Evolutionary conservation across 2,329 filamentous ascomycete genomes (phyloP).

Genomic region (Fusarium odoratissimum): DNA sequence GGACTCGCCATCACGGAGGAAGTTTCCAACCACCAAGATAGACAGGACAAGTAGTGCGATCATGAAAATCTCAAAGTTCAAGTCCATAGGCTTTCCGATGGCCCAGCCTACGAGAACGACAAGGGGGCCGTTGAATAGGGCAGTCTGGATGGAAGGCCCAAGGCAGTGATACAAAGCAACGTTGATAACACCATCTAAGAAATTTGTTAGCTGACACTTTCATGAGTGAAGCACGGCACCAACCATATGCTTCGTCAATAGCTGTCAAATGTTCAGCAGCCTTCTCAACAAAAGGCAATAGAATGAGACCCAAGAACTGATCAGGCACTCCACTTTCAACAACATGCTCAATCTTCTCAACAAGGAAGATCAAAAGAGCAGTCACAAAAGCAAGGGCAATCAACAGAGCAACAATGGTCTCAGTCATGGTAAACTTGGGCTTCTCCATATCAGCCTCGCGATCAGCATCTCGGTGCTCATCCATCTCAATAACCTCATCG

Average conservation of each 20-base stretch:
- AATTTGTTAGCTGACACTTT: no score
- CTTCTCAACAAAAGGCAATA: slow-evolving; percentile 77
- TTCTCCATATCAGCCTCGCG: slow-evolving; percentile 66
- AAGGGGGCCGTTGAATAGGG: slow-evolving; percentile 78
- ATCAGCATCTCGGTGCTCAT: slow-evolving; percentile 67
- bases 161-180: slow-evolving; percentile 78
- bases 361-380: slow-evolving; percentile 74
- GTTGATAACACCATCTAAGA: slow-evolving; percentile 70
- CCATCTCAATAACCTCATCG: slow-evolving; percentile 63
- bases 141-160: slow-evolving; percentile 79
- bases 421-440: slow-evolving; percentile 73
- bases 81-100: slow-evolving; percentile 70
- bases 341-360: slow-evolving; percentile 70
- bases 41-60: slow-evolving; percentile 78
- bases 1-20: slow-evolving; percentile 78
- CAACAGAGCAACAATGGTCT: slow-evolving; percentile 69
- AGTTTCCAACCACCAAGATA: slow-evolving; percentile 80
- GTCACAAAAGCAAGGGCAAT: slow-evolving; percentile 70
- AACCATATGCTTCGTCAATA: slow-evolving; percentile 74
- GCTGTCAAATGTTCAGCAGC: slow-evolving; percentile 77
- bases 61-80: slow-evolving; percentile 83
- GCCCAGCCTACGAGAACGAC: slow-evolving; percentile 79
- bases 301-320: slow-evolving; percentile 64
- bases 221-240: not conserved
- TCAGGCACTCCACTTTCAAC: slow-evolving; percentile 49